Evolutionary conservation across 768 basidiomycete species (phyloP).

Genomic region (Russula virescens): DNA sequence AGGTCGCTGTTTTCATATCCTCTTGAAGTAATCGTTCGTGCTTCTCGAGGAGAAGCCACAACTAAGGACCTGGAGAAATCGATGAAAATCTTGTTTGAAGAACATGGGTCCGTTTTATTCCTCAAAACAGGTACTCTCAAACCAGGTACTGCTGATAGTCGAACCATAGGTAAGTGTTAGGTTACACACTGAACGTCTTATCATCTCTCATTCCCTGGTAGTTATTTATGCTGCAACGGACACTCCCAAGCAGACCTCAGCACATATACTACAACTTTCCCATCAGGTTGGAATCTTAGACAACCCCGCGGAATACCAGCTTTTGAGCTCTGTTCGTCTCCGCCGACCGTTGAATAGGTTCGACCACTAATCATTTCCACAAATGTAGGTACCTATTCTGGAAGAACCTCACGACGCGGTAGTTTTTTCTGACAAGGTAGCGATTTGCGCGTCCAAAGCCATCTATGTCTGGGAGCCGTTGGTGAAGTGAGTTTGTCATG

Average conservation of each 20-base stretch:
- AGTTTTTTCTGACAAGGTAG: not conserved
- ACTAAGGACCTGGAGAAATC: not conserved
- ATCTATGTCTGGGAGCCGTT: not conserved
- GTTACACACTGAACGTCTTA: not conserved
- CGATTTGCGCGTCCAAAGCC: constrained; percentile 3
- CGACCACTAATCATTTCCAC: not conserved
- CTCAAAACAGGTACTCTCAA: constrained; percentile 1
- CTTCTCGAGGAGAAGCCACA: not conserved
- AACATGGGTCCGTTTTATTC: not conserved
- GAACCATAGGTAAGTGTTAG: not conserved
- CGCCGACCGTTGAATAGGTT: not conserved
- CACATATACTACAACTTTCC: not conserved
- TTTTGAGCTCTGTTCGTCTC: not conserved
- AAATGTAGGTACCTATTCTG: not conserved
- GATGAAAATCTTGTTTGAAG: not conserved
- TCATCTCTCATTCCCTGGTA: not conserved
- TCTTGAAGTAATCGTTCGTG: not conserved
- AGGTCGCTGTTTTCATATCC: not conserved
- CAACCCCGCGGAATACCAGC: not conserved
- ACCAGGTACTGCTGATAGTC: not conserved
- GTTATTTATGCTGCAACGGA: constrained; percentile 5
- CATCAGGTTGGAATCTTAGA: not conserved
- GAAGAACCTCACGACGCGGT: not conserved
- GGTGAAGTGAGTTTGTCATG: not conserved
- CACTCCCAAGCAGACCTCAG: not conserved